Evolutionary conservation across 305 asterid species (phyloP), one percentile per base, ranked within the genome.

Genomic region (Rubia balearica): DNA sequence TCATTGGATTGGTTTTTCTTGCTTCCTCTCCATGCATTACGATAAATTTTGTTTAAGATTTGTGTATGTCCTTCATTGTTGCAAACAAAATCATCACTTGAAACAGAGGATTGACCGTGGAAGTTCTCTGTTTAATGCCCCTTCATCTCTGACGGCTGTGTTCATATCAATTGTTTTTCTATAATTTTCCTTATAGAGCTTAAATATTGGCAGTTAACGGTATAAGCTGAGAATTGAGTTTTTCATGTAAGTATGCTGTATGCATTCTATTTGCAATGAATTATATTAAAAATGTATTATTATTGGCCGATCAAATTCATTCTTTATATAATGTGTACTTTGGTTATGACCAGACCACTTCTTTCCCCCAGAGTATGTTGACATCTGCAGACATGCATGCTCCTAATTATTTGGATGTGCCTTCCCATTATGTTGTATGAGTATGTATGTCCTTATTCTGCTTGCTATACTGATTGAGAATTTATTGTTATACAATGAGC

Each of bases 391-490:
- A 48, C 13, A 62, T 36, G 66, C 22, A 30, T 11, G 61, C 63
- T 49, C 14, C 24, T 21, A 61, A 21, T 63, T 63, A 12, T 14
- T 17, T 72, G 38, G 11, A n/a, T 13, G 22, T 48, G 62, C 30
- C 55, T 55, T 16, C 9, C 19, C 62, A 5, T 21, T 16, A 27
- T 8, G 43, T 49, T 21, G 3, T 9, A 49, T 36, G 49, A 33
- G 12, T 49, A 24, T 42, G 24, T 16, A 53, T 72, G 56, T 27
- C 36, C 36, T 64, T 38, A 16, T 17, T 33, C 4, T 55, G 21
- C 60, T 65, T 65, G 30, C 19, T 53, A 8, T 73, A 38, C 8
- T 65, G 59, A 65, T 73, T 13, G 11, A 14, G 27, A 73, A 24
- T 56, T 64, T 72, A 12, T 38, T 55, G 27, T 56, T 42, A 24